phyloP scores from a whole-genome alignment of 495 filamentous ascomycete genomes.

The Penicillium mononematosum region DNA sequence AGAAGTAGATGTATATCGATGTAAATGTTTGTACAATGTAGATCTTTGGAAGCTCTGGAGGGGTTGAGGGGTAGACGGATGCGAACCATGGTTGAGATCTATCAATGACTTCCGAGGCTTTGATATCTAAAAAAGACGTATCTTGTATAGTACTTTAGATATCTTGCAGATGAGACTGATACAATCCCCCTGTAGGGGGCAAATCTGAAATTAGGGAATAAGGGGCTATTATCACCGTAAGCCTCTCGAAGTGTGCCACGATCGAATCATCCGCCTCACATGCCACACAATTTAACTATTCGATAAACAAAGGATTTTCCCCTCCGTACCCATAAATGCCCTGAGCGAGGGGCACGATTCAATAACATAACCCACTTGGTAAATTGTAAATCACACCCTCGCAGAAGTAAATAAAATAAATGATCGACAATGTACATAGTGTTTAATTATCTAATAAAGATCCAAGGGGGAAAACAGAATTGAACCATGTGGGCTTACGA shows the following conservation, averaged over 20 bases:
- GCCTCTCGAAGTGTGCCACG: constrained; percentile 4
- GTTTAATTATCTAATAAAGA: constrained; percentile 9
- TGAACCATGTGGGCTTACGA: constrained; percentile 22
- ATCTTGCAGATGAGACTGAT: not conserved
- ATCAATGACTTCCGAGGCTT: not conserved
- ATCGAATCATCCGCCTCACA: constrained; percentile 6
- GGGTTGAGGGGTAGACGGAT: constrained; percentile 7
- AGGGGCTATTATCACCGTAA: not conserved
- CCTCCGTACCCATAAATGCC: constrained; percentile 1
- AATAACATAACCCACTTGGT: not conserved
- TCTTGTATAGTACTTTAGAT: not conserved
- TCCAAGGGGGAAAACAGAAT: constrained; percentile 3
- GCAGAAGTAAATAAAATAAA: constrained; percentile 5
- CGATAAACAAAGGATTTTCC: constrained; percentile 7
- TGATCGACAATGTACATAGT: constrained; percentile 11
- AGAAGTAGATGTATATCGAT: not conserved
- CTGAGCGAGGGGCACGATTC: constrained; percentile 10
- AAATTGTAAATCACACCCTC: constrained; percentile 8
- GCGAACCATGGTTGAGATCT: constrained; percentile 11
- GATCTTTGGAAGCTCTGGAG: constrained; percentile 1
- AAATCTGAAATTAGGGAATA: constrained; percentile 1
- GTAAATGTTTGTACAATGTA: too few species aligned
- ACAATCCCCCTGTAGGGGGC: constrained; percentile 4
- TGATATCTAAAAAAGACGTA: not conserved
- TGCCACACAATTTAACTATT: constrained; percentile 4